Base-by-base conservation (phyloP, 1,284 basidiomycete genomes). In the Malassezia sp. region DNA sequence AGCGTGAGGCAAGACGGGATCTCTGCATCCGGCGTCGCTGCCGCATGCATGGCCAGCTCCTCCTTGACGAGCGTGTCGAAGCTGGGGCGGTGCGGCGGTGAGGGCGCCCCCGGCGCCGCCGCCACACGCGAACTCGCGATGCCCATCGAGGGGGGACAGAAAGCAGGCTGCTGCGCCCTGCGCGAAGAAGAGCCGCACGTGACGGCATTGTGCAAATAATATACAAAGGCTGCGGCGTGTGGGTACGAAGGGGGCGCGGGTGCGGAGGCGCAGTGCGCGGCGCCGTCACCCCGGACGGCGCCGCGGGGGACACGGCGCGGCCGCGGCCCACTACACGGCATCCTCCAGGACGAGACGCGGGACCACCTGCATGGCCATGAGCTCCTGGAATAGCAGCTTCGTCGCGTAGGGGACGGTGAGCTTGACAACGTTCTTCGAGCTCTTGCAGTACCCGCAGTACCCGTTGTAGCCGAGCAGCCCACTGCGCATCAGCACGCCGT, bases 371-470 rank as follows among this genome's bases (percentile, higher is more conserved):
- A 74, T 74, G 6, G 70, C 71, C 54, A 73, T 55, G 58, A 89
- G 86, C 78, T 96, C 90, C 72, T 97, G 90, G 76, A 97, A 90
- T 36, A 97, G 75, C 52, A 99, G 72, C 73, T 97, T 97, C 43
- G 90, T 89, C 8, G 91, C 93, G 68, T 97, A 97, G 1, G 93
- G 93, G 47, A 99, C 90, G n/a, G 85, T 91, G 54, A 99, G 76
- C 67, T 89, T 85, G 32, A 89, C 86, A 75, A 97, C 87, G 66
- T 84, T 82, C 74, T 96, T 95, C 32, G 85, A 86, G 57, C 83
- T 89, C 73, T 91, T 91, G 79, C 93, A 97, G 65, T 70, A 63
- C 10, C 57, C 54, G 45, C 68, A 71, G 52, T 59, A 71, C 60
- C 71, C 58, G 33, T 63, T 88, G 75, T 96, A 96, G 2, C 91